Evolutionary conservation across 202 grass and related monocot genomes (phyloP).

Genomic region (Schoenoplectus triqueter): DNA sequence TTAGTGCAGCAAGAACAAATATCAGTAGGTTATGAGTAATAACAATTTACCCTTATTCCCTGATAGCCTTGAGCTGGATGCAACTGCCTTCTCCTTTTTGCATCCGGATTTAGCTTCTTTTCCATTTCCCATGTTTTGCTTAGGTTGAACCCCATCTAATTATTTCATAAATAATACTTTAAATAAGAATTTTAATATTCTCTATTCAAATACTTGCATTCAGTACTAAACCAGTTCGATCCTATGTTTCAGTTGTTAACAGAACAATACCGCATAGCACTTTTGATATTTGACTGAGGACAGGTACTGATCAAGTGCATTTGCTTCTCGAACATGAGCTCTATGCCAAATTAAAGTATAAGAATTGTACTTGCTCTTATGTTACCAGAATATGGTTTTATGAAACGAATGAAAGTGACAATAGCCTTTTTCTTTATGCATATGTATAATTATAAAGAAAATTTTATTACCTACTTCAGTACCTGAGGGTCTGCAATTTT

Average conservation of each 20-base stretch:
- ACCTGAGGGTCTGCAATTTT: not conserved
- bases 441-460: not conserved
- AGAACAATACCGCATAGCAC: not conserved
- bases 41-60: not conserved
- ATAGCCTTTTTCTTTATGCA: not conserved
- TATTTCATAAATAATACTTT: not conserved
- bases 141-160: not conserved
- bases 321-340: not conserved
- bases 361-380: not conserved
- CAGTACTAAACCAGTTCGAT: constrained; percentile 1
- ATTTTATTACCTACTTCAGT: not conserved
- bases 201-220: not conserved
- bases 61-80: not conserved
- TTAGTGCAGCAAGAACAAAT: not conserved
- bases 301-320: not conserved
- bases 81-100: not conserved
- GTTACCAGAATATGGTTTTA: not conserved
- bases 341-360: not conserved
- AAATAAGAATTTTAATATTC: not conserved
- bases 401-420: not conserved
- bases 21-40: not conserved
- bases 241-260: not conserved
- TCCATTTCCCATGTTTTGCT: not conserved
- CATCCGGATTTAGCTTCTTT: not conserved
- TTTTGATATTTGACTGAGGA: not conserved